Evolutionary conservation across 1,139 yeast species (phyloP), one percentile per base, ranked within the genome.

Genomic region (Yamadazyma pseudoaaseri): DNA sequence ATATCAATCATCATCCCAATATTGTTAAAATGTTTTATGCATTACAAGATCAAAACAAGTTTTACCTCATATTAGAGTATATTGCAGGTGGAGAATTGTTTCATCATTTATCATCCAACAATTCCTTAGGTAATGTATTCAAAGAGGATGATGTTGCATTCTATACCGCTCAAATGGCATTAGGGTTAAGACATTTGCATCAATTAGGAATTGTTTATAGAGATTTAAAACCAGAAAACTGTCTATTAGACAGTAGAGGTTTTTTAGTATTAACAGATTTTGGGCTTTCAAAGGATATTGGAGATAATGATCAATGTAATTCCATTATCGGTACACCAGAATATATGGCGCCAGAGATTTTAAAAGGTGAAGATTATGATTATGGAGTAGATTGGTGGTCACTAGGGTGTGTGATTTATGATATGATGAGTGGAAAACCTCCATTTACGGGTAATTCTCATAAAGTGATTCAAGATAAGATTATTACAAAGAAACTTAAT

Each of bases 371-470:
- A 26, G 44, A 48, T 11, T 61, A 61, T 33, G 61, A 50, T 26
- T 60, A 49, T 38, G 51, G 52, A 6, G 67, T 61, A 5, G 67
- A 61, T 42, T 61, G 67, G 67, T 61, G 67, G 67, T 61, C 65
- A 28, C 45, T 61, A 32, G 67, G 67, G 3, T 58, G 65, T 34
- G 66, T 61, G 14, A 67, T 90, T 16, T 90, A 85, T 54, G 97
- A 90, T 59, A 86, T 96, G 42, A 74, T 90, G 49, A 86, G 89
- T 34, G 97, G 97, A 1, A 74, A 81, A 33, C 96, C 97, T 0
- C 97, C 97, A 2, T 89, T 86, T 54, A 85, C 95, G 0, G 97
- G 97, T 2, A 82, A 76, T 43, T 85, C 83, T 46, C 86, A 85
- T 52, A 83, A 84, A 54, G 75, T 73, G 26, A 87, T 89, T 29